Percentiles rank a stretch among this genome's conserved stretches.
Conservation (phyloP, 1,139 yeast species). For the Debaryomycetaceae sp. region DNA sequence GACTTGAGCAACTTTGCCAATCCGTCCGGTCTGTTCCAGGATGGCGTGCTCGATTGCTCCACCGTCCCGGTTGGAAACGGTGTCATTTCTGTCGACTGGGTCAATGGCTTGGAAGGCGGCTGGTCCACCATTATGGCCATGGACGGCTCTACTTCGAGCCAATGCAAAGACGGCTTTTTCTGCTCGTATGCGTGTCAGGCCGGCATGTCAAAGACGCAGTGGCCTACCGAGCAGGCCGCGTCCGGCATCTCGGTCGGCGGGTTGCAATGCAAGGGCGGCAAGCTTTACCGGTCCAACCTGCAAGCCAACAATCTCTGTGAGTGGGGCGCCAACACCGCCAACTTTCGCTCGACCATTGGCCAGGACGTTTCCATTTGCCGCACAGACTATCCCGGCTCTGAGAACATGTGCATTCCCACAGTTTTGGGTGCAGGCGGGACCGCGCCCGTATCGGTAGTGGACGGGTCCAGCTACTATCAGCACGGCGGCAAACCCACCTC, state of each 20-base stretch:
- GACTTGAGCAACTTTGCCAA: conserved; percentile 42
- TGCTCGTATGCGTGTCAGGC: conserved; percentile 84
- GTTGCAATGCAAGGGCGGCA: conserved; percentile 56
- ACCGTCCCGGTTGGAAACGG: conserved; percentile 65
- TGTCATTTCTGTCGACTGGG: conserved; percentile 51
- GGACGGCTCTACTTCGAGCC: conserved; percentile 54
- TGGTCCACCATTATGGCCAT: conserved; percentile 62
- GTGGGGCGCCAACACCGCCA: conserved; percentile 62
- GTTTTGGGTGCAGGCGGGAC: conserved; percentile 49
- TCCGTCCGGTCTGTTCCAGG: conserved; percentile 47
- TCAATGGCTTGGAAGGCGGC: conserved; percentile 49
- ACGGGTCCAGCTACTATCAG: conserved; percentile 46
- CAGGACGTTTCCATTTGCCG: conserved; percentile 66
- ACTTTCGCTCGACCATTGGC: conserved; percentile 44
- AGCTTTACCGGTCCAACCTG: conserved; percentile 57
- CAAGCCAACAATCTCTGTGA: conserved; percentile 55
- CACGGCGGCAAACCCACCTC: conserved; percentile 64
- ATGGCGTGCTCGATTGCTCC: conserved; percentile 52
- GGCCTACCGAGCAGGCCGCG: conserved; percentile 66
- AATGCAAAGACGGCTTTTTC: conserved; percentile 64
- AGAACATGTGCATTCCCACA: conserved; percentile 78
- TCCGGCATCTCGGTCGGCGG: conserved; percentile 75
- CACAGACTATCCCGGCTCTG: conserved; percentile 86
- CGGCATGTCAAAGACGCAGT: conserved; percentile 86
- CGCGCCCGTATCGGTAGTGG: conserved; percentile 55